A percentile compares a stretch with the other conserved stretches of the same genome.
Conservation (phyloP, 2,329 filamentous ascomycete species). For the Diaporthe sp. region DNA sequence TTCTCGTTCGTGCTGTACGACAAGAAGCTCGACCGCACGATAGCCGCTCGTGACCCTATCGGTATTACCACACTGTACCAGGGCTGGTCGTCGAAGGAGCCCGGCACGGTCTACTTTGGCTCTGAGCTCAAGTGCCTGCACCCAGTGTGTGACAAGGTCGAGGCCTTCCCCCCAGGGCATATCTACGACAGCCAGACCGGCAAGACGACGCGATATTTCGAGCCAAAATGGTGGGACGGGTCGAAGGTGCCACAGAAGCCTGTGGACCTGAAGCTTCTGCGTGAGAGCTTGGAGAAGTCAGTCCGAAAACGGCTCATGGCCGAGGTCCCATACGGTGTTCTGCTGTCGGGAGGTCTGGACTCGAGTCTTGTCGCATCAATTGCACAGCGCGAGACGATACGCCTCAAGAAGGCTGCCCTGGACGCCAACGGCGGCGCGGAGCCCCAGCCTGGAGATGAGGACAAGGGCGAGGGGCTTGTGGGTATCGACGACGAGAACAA, state of each 20-base stretch:
- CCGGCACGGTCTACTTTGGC: conserved; percentile 92
- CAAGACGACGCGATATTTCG: conserved; percentile 87
- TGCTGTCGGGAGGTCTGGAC: conserved; percentile 95
- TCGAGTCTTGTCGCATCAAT: conserved; percentile 96
- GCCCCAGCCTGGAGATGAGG: conserved; percentile 63
- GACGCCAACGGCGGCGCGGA: conserved; percentile 59
- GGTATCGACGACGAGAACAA: conserved; percentile 95
- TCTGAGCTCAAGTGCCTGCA: conserved; percentile 96
- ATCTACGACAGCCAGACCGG: conserved; percentile 95
- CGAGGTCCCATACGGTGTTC: conserved; percentile 96
- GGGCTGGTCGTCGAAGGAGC: conserved; percentile 87
- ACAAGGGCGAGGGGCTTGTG: conserved; percentile 80
- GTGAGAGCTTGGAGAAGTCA: conserved; percentile 87
- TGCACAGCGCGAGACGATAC: conserved; percentile 90
- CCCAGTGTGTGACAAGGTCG: conserved; percentile 94
- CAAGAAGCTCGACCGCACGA: conserved; percentile 90
- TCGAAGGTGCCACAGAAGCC: conserved; percentile 82
- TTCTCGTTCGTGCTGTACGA: conserved; percentile 99
- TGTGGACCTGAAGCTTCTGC: conserved; percentile 85
- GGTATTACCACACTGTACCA: conserved; percentile 98
- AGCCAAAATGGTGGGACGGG: conserved; percentile 93
- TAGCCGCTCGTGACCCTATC: conserved; percentile 96
- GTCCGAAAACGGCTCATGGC: conserved; percentile 99
- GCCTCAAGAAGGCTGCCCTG: conserved; percentile 77
- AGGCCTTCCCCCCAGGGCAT: conserved; percentile 94